These are phyloP conservation scores for Pyrenochaeta sp. DNA, from an alignment of 2,329 filamentous ascomycete species.

Conservation along the genomic window DNA sequence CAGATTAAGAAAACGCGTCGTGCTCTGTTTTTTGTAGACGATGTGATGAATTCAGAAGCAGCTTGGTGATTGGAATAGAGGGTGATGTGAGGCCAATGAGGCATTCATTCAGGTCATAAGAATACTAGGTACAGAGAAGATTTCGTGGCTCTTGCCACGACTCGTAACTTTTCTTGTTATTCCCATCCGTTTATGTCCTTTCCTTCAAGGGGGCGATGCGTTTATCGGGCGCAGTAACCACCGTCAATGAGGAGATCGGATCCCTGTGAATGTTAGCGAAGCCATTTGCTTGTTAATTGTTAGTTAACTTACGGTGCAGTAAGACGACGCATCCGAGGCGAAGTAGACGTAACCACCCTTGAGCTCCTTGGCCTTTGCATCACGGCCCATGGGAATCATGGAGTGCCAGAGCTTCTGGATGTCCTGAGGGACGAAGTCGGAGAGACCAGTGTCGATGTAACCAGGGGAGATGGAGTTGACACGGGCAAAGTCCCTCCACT, in stretches of 20 bases:
- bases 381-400: constrained; percentile 82
- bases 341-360: constrained; percentile 86
- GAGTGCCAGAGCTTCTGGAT: constrained; percentile 77
- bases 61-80: background rate
- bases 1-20: background rate
- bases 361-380: constrained; percentile 77
- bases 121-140: constrained; percentile 27
- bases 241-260: constrained; percentile 79
- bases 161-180: constrained; percentile 14
- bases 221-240: constrained; percentile 65
- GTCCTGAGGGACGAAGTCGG: constrained; percentile 71
- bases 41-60: background rate
- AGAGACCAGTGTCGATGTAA: constrained; percentile 73
- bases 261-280: constrained; percentile 49
- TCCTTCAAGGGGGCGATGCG: constrained; percentile 27
- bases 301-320: constrained; percentile 69
- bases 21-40: background rate
- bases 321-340: constrained; percentile 81
- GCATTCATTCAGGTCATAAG: constrained; percentile 26
- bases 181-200: constrained; percentile 8
- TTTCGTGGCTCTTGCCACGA: background rate
- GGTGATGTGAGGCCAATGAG: background rate
- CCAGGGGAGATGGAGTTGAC: constrained; percentile 74
- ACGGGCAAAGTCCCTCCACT: constrained; percentile 74
- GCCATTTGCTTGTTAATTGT: constrained; percentile 28